Evolutionary conservation across 1,284 basidiomycete species (phyloP), one percentile per base, ranked within the genome.

Genomic region (Tranzscheliella williamsii): DNA sequence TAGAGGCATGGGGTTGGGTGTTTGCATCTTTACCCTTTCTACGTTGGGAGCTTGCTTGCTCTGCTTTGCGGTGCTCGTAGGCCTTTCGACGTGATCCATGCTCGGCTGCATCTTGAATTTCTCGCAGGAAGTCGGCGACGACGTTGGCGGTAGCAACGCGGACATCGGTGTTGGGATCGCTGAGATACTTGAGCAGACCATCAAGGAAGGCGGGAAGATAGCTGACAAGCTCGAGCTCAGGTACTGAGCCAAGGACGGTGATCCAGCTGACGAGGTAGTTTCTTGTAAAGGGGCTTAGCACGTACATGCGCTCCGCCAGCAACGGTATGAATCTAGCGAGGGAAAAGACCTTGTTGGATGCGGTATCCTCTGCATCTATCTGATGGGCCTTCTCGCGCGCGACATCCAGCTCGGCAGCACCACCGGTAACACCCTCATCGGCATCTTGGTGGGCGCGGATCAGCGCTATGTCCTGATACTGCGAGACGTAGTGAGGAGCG

Each of bases 181-280:
- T 90, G 12, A 98, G 86, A 76, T 97, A 98, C 79, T 90, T 91
- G 65, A 70, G 62, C 33, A 99, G 83, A 3, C 91, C 93, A 64
- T 96, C 92, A 31, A 99, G 80, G 77, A 98, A 95, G 68, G 94
- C 87, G 0, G 95, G 94, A 15, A 99, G 84, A 79, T 90, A 95
- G 23, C 88, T 87, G 39, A 98, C 89, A 18, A 99, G 83, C 77
- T 98, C 93, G 40, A 98, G 82, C 75, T 98, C 93, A 1, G 95
- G 95, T 1, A 98, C 90, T 5, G 92, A 95, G 75, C 97, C 92
- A 30, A 99, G 84, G 2, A 96, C 90, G 37, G 86, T 90, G 57
- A 98, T 89, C 95, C 95, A 99, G 8, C 90, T 89, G 32, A 96
- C 90, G 23, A 99, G 84, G 77, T 94, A 98, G 78, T 90, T 96